A percentile compares a stretch with the other conserved stretches of the same genome.
These are phyloP conservation scores for Colletotrichum falcatum DNA, from an alignment of 2,329 filamentous ascomycete species.

Conservation along the genomic window DNA sequence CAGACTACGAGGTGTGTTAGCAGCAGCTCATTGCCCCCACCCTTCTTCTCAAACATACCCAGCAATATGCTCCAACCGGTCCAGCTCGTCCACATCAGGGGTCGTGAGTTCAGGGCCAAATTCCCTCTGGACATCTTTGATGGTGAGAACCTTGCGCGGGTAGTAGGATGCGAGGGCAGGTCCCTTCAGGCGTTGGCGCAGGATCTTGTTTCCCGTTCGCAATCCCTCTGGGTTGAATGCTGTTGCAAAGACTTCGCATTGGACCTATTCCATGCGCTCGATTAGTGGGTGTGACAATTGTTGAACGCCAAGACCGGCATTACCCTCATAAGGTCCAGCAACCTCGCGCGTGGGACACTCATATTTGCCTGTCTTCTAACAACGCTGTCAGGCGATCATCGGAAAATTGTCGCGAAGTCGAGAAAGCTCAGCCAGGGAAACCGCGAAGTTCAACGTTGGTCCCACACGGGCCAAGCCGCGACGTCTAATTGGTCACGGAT, in stretches of 20 bases:
- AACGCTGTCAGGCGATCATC: constrained; percentile 30
- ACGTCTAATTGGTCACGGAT: neutral
- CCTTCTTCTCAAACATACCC: constrained; percentile 59
- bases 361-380: constrained; percentile 58
- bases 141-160: constrained; percentile 77
- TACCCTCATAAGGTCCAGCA: constrained; percentile 85
- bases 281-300: neutral
- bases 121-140: constrained; percentile 78
- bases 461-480: neutral
- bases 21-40: neutral
- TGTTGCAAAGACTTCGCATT: constrained; percentile 92
- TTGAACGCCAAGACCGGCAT: neutral
- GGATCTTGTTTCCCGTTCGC: constrained; percentile 90
- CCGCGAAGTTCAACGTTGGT: constrained; percentile 15
- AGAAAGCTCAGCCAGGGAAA: constrained; percentile 19
- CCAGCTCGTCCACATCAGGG: constrained; percentile 81
- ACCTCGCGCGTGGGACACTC: constrained; percentile 70
- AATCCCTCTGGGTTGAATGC: constrained; percentile 88
- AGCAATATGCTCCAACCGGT: constrained; percentile 80
- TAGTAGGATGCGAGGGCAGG: constrained; percentile 89
- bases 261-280: constrained; percentile 67
- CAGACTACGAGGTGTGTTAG: constrained; percentile 60
- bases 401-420: constrained; percentile 28
- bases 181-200: constrained; percentile 89
- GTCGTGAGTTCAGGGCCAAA: constrained; percentile 76